phyloP scores from a whole-genome alignment of 805 yeast species.

The Saccharomyces jurei region DNA sequence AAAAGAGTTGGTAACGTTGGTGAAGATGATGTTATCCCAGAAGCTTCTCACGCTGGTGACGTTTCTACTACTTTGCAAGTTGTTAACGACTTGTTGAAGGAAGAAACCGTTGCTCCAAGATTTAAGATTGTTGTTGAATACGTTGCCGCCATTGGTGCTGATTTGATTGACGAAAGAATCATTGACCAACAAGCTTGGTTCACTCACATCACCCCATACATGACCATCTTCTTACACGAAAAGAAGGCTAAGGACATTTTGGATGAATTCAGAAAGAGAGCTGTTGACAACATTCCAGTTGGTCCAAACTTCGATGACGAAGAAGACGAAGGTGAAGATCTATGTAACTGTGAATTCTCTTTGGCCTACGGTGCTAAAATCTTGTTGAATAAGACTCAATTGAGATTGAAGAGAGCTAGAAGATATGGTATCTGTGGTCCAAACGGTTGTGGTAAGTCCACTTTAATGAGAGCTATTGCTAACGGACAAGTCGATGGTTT shows the following conservation, averaged over 20 bases:
- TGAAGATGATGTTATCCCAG: slow-evolving; percentile 86
- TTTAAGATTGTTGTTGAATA: slow-evolving; percentile 71
- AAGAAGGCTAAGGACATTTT: slow-evolving; percentile 80
- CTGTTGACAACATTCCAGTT: slow-evolving; percentile 96
- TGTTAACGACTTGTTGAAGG: slow-evolving; percentile 64
- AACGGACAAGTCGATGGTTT: slow-evolving; percentile 99
- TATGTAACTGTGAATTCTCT: slow-evolving; percentile 99
- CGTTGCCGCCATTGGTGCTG: slow-evolving; percentile 96
- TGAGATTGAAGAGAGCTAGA: slow-evolving; percentile 97
- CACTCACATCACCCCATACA: slow-evolving; percentile 81
- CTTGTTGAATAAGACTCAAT: slow-evolving; percentile 97
- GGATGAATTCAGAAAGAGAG: slow-evolving; percentile 91
- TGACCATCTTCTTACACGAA: slow-evolving; percentile 93
- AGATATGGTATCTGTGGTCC: slow-evolving; percentile 99
- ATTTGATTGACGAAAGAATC: slow-evolving; percentile 94
- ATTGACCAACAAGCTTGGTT: slow-evolving; percentile 91
- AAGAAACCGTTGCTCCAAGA: slow-evolving; percentile 62
- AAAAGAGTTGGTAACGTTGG: slow-evolving; percentile 98
- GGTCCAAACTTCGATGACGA: slow-evolving; percentile 94
- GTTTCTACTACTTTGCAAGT: slow-evolving; percentile 76
- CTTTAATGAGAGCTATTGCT: slow-evolving; percentile 95
- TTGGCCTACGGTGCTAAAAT: slow-evolving; percentile 99
- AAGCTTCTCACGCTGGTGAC: slow-evolving; percentile 98
- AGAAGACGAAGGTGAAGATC: slow-evolving; percentile 98
- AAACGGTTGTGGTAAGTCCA: slow-evolving; percentile 99